phyloP scores from a whole-genome alignment of 2,329 filamentous ascomycete species.

The Xylariaceae sp. region DNA sequence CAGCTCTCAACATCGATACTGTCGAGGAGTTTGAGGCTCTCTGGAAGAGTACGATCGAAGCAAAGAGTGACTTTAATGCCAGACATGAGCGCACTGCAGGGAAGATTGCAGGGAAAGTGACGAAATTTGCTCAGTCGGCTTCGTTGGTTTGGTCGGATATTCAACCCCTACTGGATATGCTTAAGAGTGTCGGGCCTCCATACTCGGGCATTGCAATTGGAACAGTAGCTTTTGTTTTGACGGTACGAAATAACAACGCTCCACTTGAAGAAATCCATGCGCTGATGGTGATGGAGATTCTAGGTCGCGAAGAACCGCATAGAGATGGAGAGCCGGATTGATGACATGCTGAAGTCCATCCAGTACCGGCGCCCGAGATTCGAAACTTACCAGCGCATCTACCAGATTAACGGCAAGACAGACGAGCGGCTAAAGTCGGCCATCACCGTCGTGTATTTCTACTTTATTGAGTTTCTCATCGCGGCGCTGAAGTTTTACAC shows the following conservation, averaged over 20 bases:
- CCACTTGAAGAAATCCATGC: not conserved
- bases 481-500: no score
- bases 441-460: no score
- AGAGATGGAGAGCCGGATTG: no score
- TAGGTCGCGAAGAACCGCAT: no score
- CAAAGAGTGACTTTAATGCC: not conserved
- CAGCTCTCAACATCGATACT: not conserved
- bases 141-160: not conserved
- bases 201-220: not conserved
- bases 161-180: not conserved
- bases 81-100: not conserved
- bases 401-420: no score
- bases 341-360: no score
- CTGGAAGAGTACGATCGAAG: not conserved
- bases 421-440: no score
- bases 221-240: conserved; percentile 3
- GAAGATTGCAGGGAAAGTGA: not conserved
- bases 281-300: not conserved
- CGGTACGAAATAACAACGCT: not conserved
- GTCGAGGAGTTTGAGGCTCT: not conserved
- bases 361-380: no score
- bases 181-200: not conserved
- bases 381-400: no score
- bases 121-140: not conserved
- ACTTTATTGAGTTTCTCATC: no score